Evolutionary conservation across 2,329 filamentous ascomycete species (phyloP).

Genomic region (Aspergillus tamarii): DNA sequence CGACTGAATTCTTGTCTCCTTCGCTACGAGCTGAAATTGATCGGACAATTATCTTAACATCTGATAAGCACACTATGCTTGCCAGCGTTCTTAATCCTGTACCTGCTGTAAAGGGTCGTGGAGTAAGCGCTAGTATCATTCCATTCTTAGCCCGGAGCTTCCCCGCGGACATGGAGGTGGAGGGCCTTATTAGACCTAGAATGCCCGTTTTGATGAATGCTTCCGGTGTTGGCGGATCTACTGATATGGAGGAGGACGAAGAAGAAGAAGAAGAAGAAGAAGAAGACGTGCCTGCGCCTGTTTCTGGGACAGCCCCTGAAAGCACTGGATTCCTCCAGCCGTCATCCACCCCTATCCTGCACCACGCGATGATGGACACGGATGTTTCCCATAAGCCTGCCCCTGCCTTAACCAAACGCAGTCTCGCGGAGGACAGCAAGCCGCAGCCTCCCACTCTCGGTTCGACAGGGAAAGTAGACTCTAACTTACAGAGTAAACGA

Average conservation of each 20-base stretch:
- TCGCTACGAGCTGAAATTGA: constrained; percentile 76
- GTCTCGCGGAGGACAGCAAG: constrained; percentile 29
- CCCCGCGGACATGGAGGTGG: constrained; percentile 66
- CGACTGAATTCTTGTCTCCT: constrained; percentile 69
- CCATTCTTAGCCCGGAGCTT: constrained; percentile 75
- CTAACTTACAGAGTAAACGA: constrained; percentile 33
- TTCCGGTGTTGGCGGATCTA: constrained; percentile 30
- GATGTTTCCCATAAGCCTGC: constrained; percentile 16
- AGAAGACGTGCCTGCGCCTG: constrained; percentile 22
- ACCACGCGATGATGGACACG: constrained; percentile 19
- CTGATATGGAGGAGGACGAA: constrained; percentile 32
- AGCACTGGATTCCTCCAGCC: constrained; percentile 31
- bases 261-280: constrained; percentile 35
- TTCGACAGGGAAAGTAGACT: constrained; percentile 5
- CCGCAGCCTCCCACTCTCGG: constrained; percentile 7
- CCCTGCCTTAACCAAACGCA: constrained; percentile 31
- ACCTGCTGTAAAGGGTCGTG: constrained; percentile 63
- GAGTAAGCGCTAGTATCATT: constrained; percentile 71
- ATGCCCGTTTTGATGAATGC: constrained; percentile 50
- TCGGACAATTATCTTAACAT: constrained; percentile 74
- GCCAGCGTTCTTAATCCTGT: constrained; percentile 81
- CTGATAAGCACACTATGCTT: constrained; percentile 72
- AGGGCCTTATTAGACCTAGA: constrained; percentile 65
- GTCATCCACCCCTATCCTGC: constrained; percentile 17
- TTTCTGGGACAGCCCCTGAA: constrained; percentile 19